Base-by-base conservation (phyloP, 2,329 filamentous ascomycete genomes). In the Talaromyces pinophilus region DNA sequence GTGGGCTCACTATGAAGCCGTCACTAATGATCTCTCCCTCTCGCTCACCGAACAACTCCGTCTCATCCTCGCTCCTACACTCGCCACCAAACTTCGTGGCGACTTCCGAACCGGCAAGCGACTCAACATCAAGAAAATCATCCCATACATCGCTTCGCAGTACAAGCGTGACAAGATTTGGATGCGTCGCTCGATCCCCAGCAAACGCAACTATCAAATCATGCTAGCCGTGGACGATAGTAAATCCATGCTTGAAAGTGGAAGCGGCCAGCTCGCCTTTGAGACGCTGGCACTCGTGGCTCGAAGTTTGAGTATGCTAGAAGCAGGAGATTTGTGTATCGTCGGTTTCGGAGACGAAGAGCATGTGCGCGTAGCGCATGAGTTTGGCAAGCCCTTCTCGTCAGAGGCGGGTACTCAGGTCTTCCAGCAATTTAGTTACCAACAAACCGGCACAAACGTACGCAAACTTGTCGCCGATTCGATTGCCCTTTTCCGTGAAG, bases 111-210 rank as follows among this genome's bases (percentile, higher is more conserved):
- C 95, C 0, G 95, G 95, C 69, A 99, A 99, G 79, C 90, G 95
- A 0, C 92, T 99, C 72, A 99, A 98, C 80, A 97, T 99, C 83
- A 98, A 98, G 81, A 92, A 94, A 72, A 99, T 99, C 80, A 99
- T 99, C 73, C 95, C 96, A 0, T 99, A 99, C 81, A 98, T 99
- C 72, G 95, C 96, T 1, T 98, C 93, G 0, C 90, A 91, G 76
- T 99, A 97, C 85, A 98, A 97, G 84, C 92, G 95, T 68, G 95
- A 99, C 86, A 99, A 99, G 84, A 99, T 99, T 80, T 99, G 95
- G 95, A 96, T 99, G 90, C 91, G 96, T 15, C 89, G 96, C 65
- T 90, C 88, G 40, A 88, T 97, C 60, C 96, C 96, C 0, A 94
- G 90, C 44, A 98, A 98, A 81, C 90, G 96, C 48, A 90, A 90